Percentiles rank a stretch among this genome's conserved stretches.
Evolutionary conservation across 176 grass and related monocot species (phyloP).

Genomic region (Avena sativa): DNA sequence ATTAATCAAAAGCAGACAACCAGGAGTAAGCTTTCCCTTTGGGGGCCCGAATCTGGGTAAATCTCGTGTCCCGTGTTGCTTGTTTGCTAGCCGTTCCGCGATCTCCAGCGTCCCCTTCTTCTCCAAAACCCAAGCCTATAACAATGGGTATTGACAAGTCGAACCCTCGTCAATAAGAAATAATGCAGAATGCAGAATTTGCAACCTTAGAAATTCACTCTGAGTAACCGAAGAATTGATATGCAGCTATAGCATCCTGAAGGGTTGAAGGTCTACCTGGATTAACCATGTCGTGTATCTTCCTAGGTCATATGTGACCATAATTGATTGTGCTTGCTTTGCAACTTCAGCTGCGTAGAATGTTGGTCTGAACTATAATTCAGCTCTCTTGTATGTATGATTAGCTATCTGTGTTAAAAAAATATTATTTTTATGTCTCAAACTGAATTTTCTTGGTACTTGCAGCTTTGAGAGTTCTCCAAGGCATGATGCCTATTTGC

Average conservation of each 20-base stretch:
- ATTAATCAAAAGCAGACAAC: no score
- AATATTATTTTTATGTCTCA: background rate
- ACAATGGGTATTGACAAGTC: no score
- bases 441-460: constrained; percentile 32
- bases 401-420: constrained; percentile 18
- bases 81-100: no score
- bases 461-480: constrained; percentile 92
- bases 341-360: background rate
- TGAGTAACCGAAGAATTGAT: background rate
- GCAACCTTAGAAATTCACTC: background rate
- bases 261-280: background rate
- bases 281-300: constrained; percentile 31
- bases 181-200: background rate
- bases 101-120: no score
- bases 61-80: no score
- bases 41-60: no score
- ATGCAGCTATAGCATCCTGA: constrained; percentile 1
- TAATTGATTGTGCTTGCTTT: constrained; percentile 24
- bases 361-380: constrained; percentile 5
- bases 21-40: no score
- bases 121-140: no score
- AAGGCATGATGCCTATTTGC: constrained; percentile 69
- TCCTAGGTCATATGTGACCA: constrained; percentile 27
- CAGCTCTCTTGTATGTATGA: background rate
- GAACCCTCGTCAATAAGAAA: background rate